phyloP scores from a whole-genome alignment of 805 yeast species.

The Torulaspora maleeae region DNA sequence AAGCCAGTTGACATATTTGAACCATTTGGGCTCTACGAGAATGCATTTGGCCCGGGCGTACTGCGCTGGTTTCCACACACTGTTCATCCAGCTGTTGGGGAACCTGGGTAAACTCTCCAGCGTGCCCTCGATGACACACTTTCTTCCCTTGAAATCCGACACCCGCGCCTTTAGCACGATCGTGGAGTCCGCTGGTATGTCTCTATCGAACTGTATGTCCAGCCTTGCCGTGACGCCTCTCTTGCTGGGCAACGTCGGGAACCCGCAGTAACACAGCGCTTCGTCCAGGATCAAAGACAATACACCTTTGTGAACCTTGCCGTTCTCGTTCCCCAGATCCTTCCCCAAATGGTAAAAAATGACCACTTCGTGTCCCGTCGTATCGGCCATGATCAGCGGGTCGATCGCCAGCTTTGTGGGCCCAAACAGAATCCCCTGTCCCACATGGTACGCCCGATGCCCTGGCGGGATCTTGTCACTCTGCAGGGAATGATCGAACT shows the following conservation, averaged over 20 bases:
- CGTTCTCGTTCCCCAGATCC: conserved; percentile 60
- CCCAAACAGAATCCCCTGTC: conserved; percentile 68
- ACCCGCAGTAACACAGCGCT: conserved; percentile 80
- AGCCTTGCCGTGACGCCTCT: conserved; percentile 87
- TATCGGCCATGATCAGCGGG: conserved; percentile 60
- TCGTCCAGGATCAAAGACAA: conserved; percentile 79
- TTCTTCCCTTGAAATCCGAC: conserved; percentile 64
- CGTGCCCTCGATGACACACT: conserved; percentile 74
- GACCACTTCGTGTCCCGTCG: conserved; percentile 47
- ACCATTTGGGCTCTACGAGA: conserved; percentile 86
- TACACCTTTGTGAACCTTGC: conserved; percentile 77
- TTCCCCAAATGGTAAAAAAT: conserved; percentile 71
- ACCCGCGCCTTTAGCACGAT: conserved; percentile 68
- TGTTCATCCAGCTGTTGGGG: background rate
- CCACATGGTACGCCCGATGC: conserved; percentile 60
- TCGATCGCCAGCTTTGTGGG: conserved; percentile 65
- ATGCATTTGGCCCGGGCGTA: conserved; percentile 65
- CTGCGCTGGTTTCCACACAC: conserved; percentile 28
- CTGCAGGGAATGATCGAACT: conserved; percentile 27
- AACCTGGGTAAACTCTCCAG: conserved; percentile 36
- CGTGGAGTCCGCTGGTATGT: conserved; percentile 51
- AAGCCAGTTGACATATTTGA: conserved; percentile 60
- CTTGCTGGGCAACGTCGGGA: conserved; percentile 68
- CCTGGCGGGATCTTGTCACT: conserved; percentile 52
- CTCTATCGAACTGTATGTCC: conserved; percentile 52